A percentile compares a stretch with the other conserved stretches of the same genome.
phyloP scores from a whole-genome alignment of 345 rosid species.

The Nephelium lappaceum region DNA sequence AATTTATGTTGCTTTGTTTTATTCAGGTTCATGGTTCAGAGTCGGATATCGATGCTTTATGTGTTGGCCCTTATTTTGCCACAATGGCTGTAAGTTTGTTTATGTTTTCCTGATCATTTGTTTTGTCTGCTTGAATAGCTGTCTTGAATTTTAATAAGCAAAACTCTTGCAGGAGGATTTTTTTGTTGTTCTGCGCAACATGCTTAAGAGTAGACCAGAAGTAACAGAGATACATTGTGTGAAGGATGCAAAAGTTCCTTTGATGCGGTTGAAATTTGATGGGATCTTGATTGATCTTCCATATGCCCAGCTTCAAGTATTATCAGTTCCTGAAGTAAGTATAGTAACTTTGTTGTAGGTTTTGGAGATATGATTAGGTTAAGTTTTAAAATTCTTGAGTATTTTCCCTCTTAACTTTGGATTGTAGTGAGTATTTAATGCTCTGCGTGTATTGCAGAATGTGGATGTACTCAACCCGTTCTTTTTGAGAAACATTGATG shows the following conservation, averaged over 20 bases:
- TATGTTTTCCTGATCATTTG: background rate
- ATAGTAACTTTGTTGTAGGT: conserved; percentile 7
- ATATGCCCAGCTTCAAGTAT: conserved; percentile 49
- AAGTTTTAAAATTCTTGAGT: background rate
- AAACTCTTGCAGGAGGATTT: conserved; percentile 52
- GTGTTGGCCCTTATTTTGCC: conserved; percentile 58
- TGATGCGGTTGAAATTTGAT: conserved; percentile 57
- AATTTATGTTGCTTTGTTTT: background rate
- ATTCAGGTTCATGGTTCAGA: conserved; percentile 59
- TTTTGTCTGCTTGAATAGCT: background rate
- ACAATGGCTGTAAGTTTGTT: conserved; percentile 47
- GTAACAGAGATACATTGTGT: conserved; percentile 49
- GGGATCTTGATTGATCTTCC: conserved; percentile 65
- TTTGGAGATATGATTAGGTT: background rate
- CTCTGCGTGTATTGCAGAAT: conserved; percentile 34
- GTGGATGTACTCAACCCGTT: conserved; percentile 51
- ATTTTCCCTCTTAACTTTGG: background rate
- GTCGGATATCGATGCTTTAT: conserved; percentile 62
- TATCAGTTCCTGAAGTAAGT: conserved; percentile 48
- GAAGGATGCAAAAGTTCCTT: conserved; percentile 54
- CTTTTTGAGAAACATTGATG: conserved; percentile 49
- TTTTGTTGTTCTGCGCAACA: conserved; percentile 48
- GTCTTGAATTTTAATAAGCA: background rate
- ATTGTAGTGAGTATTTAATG: background rate
- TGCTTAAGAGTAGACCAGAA: conserved; percentile 44